A percentile compares a stretch with the other conserved stretches of the same genome.
These are phyloP conservation scores for Neopestalotiopsis sp. DNA, from an alignment of 2,329 filamentous ascomycete genomes.

Conservation along the genomic window DNA sequence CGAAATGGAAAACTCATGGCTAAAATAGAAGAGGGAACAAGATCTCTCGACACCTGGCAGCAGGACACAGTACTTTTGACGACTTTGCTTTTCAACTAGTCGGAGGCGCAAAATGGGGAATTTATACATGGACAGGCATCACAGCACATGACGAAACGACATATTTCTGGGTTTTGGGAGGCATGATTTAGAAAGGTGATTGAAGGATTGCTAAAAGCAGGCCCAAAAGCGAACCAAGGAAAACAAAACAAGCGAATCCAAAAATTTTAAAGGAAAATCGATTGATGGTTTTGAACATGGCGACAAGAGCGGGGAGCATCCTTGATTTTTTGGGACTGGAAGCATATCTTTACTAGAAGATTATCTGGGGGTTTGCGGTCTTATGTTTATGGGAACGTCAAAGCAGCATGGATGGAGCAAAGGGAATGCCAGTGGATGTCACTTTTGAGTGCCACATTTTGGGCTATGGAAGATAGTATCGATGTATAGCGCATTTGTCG, in stretches of 20 bases:
- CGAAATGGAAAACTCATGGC: not conserved
- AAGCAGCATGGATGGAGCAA: not conserved
- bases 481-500: no score
- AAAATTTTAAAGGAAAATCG: not conserved
- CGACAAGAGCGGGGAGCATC: not conserved
- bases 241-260: not conserved
- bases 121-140: not conserved
- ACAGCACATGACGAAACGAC: conserved; percentile 11
- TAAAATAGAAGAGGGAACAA: conserved; percentile 2
- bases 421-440: not conserved
- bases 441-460: no score
- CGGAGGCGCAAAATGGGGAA: not conserved
- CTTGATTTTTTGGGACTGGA: not conserved
- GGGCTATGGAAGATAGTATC: no score
- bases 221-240: not conserved
- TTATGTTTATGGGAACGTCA: not conserved
- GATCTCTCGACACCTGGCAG: not conserved
- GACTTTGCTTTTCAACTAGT: not conserved
- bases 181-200: not conserved
- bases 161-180: not conserved
- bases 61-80: not conserved
- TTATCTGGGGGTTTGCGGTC: not conserved
- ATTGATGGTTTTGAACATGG: not conserved
- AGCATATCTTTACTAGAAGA: conserved; percentile 1
- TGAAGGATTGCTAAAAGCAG: not conserved